Conservation (phyloP, 2,329 filamentous ascomycete genomes). For the Bipolaris cookei region DNA sequence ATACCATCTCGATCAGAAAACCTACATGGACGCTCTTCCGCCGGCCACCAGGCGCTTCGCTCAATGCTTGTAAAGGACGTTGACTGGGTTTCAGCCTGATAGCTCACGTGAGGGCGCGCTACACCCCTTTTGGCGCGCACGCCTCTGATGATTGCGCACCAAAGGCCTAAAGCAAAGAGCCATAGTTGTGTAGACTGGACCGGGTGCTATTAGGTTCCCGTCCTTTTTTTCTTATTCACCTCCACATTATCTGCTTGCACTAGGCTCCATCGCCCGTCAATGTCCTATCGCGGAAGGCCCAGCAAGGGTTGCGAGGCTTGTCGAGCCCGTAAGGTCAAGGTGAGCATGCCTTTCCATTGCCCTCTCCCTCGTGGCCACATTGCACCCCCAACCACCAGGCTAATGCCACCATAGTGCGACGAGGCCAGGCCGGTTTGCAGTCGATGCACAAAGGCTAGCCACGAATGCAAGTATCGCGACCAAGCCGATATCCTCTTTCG, state of each 20-base stretch:
- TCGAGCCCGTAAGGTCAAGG: constrained; percentile 45
- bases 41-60: constrained; percentile 1
- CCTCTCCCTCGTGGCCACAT: neutral
- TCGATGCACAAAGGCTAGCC: constrained; percentile 36
- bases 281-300: constrained; percentile 45
- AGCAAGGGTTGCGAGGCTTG: constrained; percentile 47
- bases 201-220: neutral
- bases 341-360: constrained; percentile 13
- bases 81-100: constrained; percentile 11
- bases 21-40: constrained; percentile 11
- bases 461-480: constrained; percentile 44
- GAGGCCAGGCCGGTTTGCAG: constrained; percentile 40
- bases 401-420: constrained; percentile 35
- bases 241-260: constrained; percentile 3
- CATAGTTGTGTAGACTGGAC: neutral
- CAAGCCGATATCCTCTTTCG: constrained; percentile 43
- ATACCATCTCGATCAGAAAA: constrained; percentile 5
- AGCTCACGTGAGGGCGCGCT: constrained; percentile 8
- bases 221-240: neutral
- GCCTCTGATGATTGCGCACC: constrained; percentile 8
- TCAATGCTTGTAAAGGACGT: constrained; percentile 10
- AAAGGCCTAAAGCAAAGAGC: constrained; percentile 1
- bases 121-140: constrained; percentile 1
- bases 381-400: constrained; percentile 1
- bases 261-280: constrained; percentile 14